Evolutionary conservation across 768 basidiomycete genomes (phyloP).

Genomic region (Ramaria sp.): DNA sequence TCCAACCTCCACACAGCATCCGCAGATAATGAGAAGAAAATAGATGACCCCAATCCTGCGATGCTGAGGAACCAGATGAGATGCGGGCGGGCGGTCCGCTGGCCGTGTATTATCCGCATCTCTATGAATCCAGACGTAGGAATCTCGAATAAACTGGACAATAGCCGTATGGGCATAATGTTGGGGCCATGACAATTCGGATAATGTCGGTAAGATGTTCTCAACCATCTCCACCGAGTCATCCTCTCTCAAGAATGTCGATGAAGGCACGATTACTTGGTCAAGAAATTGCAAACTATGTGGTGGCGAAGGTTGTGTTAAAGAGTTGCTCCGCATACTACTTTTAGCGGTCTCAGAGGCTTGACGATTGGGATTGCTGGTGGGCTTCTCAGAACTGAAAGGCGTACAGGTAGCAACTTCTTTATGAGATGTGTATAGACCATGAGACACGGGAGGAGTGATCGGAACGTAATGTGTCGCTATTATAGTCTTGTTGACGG

Average conservation of each 20-base stretch:
- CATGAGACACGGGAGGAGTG: too few species aligned
- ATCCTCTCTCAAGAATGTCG: not conserved
- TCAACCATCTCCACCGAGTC: not conserved
- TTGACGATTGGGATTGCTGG: not conserved
- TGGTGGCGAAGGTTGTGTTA: not conserved
- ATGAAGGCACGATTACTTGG: not conserved
- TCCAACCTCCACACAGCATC: conserved; percentile 2
- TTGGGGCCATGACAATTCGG: not conserved
- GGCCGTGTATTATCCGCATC: conserved; percentile 4
- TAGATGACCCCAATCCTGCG: conserved; percentile 5
- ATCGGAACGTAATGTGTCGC: too few species aligned
- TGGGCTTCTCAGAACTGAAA: not conserved
- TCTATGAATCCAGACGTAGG: conserved; percentile 8
- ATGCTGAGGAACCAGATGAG: not conserved
- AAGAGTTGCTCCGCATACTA: not conserved
- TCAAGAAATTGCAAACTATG: not conserved
- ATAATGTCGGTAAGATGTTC: not conserved
- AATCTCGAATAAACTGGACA: conserved; percentile 5
- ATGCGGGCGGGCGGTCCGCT: conserved; percentile 1
- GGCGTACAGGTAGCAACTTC: too few species aligned
- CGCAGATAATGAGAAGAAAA: conserved; percentile 7
- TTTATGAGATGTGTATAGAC: too few species aligned
- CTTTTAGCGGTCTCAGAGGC: not conserved
- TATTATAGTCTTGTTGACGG: too few species aligned
- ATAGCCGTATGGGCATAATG: not conserved